These are phyloP conservation scores for Purpureocillium lavendulum DNA, from an alignment of 2,329 filamentous ascomycete species.

Conservation along the genomic window DNA sequence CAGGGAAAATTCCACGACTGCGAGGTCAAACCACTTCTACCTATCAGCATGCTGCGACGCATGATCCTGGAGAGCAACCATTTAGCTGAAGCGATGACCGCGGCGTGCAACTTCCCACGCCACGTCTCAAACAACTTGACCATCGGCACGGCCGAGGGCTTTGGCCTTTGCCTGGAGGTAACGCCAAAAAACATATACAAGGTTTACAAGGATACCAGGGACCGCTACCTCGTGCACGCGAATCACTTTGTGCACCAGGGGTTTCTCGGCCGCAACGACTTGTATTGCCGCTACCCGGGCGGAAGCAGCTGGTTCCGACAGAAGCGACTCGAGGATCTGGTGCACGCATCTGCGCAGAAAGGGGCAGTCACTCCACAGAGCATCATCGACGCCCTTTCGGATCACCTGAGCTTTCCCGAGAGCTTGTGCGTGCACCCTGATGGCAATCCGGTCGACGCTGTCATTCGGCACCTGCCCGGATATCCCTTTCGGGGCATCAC, in stretches of 20 bases:
- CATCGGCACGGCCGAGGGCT: slow-evolving; percentile 11
- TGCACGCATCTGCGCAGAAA: not conserved
- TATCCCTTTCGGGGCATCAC: slow-evolving; percentile 1
- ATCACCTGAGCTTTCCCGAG: slow-evolving; percentile 14
- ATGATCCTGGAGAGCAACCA: slow-evolving; percentile 13
- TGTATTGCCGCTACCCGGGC: slow-evolving; percentile 11
- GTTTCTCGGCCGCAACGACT: slow-evolving; percentile 2
- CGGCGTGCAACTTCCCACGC: slow-evolving; percentile 8
- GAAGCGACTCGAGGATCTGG: slow-evolving; percentile 8
- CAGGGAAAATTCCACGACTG: slow-evolving; percentile 2
- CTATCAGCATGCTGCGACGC: slow-evolving; percentile 14
- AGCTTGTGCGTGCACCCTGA: slow-evolving; percentile 13
- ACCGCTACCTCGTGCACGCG: slow-evolving; percentile 14
- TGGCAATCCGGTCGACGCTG: slow-evolving; percentile 1
- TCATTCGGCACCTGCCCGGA: not conserved
- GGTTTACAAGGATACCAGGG: slow-evolving; percentile 7
- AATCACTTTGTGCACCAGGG: slow-evolving; percentile 16
- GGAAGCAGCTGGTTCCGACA: slow-evolving; percentile 13
- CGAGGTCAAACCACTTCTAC: slow-evolving; percentile 8
- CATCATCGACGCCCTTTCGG: slow-evolving; percentile 12
- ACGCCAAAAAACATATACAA: slow-evolving; percentile 10
- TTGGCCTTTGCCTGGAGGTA: slow-evolving; percentile 15
- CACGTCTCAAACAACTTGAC: slow-evolving; percentile 18
- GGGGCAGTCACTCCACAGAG: slow-evolving; percentile 1
- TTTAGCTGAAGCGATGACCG: slow-evolving; percentile 8